Evolutionary conservation across 306 rosid genomes (phyloP), one percentile per base, ranked within the genome.

Genomic region (Dalbergia oliveri): DNA sequence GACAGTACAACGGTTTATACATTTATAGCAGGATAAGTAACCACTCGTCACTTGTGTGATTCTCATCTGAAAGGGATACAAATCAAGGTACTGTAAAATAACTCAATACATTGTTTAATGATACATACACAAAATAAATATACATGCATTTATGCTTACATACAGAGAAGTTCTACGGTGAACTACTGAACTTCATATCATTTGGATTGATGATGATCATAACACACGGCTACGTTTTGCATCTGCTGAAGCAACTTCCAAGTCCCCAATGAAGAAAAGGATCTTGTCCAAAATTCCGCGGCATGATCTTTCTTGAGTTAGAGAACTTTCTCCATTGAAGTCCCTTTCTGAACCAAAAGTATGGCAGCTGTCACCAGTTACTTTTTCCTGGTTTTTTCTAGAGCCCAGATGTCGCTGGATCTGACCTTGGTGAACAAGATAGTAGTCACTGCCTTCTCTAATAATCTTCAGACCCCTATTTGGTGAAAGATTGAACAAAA

Each of bases 371-470:
- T 65, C 69, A 57, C 74, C 37, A 8, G 63, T 54, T 37, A 18
- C 67, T 47, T 75, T 87, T 79, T 78, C 80, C 33, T 77, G 45
- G 41, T 67, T 70, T 60, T 81, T 87, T 78, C 91, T 87, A 45
- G 97, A 90, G 71, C 94, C 94, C 47, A 90, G 81, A 86, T 85
- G 67, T 61, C 86, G 79, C 84, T 85, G 93, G 5, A 88, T 88
- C 82, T 90, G 90, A 35, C 94, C 97, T 86, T 83, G 94, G 81
- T 86, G 94, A 90, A 90, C 90, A 71, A 92, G 90, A 79, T 88
- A 90, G 89, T 89, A 92, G 82, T 84, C 90, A 12, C 64, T 75
- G 11, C 92, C 93, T 85, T 92, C 97, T 83, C 93, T 84, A 56
- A 87, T 86, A 63, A 92, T 90, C 86, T 87, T 92, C 87, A 90